These are phyloP conservation scores for Phymatotrichopsis omnivora DNA, from an alignment of 2,329 filamentous ascomycete genomes.

Conservation along the genomic window DNA sequence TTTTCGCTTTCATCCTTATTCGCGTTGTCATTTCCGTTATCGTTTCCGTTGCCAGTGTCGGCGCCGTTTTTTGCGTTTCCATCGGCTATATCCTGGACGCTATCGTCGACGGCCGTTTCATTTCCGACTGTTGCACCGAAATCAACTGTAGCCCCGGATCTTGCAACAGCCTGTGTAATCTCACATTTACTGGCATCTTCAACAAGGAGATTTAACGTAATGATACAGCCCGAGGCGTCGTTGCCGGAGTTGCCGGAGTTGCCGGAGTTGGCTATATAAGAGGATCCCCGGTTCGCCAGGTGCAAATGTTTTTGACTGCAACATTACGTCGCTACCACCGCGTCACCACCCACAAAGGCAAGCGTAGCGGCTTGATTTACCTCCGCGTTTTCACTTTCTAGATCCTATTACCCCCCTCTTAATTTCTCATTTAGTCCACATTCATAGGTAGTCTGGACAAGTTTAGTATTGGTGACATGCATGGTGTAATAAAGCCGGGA, in stretches of 20 bases:
- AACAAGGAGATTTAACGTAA: constrained; percentile 44
- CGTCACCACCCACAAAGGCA: constrained; percentile 51
- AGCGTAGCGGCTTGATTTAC: constrained; percentile 52
- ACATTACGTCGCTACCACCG: constrained; percentile 49
- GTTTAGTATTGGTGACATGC: no score
- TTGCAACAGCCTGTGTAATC: constrained; percentile 42
- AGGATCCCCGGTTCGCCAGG: constrained; percentile 42
- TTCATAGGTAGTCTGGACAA: no score
- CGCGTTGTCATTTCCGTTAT: no score
- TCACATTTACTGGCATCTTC: constrained; percentile 46
- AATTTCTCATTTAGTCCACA: no score
- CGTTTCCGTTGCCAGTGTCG: no score
- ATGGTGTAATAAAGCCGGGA: constrained; percentile 49
- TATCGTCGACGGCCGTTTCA: constrained; percentile 24
- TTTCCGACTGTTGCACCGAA: constrained; percentile 30
- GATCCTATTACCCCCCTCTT: no score
- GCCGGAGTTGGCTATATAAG: constrained; percentile 36
- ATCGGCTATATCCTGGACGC: constrained; percentile 27
- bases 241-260: constrained; percentile 44
- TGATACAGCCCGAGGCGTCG: constrained; percentile 46
- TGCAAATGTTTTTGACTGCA: constrained; percentile 53
- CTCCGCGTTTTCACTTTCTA: constrained; percentile 48
- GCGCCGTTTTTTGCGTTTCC: no score
- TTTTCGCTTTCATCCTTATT: no score
- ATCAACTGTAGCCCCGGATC: no score